Evolutionary conservation across 2,329 filamentous ascomycete species (phyloP), one percentile per base, ranked within the genome.

Genomic region (Kalmusia sp.): DNA sequence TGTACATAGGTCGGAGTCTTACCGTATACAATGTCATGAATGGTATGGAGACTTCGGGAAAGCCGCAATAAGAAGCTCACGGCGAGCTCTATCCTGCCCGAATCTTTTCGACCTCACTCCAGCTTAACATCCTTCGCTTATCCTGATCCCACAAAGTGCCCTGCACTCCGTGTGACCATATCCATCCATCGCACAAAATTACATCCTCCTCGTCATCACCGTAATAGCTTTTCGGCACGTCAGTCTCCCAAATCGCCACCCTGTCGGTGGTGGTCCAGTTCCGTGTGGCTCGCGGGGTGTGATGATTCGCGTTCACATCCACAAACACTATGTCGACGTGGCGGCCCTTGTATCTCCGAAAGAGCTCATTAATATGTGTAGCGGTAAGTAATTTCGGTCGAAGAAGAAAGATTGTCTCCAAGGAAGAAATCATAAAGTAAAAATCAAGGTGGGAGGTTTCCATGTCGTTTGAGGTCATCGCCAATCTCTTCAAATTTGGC

Each of bases 221-320:
- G 35, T 70, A 69, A 41, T 65, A 71, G 34, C 59, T 63, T 7
- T 50, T 65, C 6, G 68, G 64, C 3, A 70, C 64, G 47, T 71
- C 65, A 5, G 56, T 52, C 44, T 71, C 68, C 64, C 63, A 70
- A 4, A 70, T 52, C 3, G 31, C 61, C 2, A 70, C 64, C 6
- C 11, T 39, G 28, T 71, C 68, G 6, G 58, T 51, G 0, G 54
- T 51, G 1, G 49, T 54, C 67, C 67, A 70, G 6, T 58, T 51
- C 34, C 65, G 44, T 0, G 60, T 65, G 3, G 43, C 35, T 17
- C 40, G 17, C 3, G 67, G 68, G 6, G 64, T 65, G 2, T 54
- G 33, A 31, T 71, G 67, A 43, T 66, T 62, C 0, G 58, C 57
- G 14, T 64, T 64, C 6, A 69, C 57, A 31, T 68, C 65, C 1